Evolutionary conservation across 208 protist genomes (phyloP).

Genomic region (Leptomonas pyrrhocoris): DNA sequence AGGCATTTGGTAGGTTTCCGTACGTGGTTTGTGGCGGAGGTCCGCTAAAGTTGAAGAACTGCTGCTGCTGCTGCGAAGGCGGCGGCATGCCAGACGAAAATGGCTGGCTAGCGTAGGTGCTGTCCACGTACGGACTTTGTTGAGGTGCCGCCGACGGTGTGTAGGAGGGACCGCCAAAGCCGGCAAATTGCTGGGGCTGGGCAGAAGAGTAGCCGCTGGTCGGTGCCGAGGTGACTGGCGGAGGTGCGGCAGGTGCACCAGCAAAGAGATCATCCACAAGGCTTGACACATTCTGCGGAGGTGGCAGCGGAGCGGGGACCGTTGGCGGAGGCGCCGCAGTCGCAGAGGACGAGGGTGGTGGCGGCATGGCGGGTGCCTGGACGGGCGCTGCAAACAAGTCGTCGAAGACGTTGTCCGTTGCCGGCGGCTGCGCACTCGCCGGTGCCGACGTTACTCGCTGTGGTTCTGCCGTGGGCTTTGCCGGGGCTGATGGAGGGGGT

Average conservation of each 20-base stretch:
- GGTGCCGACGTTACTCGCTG: conserved; percentile 1
- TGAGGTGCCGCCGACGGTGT: background rate
- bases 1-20: background rate
- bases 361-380: conserved; percentile 16
- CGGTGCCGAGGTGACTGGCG: background rate
- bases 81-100: conserved; percentile 7
- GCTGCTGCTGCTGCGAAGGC: background rate
- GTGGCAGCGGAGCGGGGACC: background rate
- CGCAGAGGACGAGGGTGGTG: background rate
- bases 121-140: conserved; percentile 2
- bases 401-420: conserved; percentile 48
- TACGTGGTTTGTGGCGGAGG: background rate
- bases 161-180: conserved; percentile 1
- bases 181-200: conserved; percentile 6
- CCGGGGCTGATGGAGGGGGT: conserved; percentile 1
- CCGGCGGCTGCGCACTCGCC: conserved; percentile 4
- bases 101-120: background rate
- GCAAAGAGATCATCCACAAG: conserved; percentile 40
- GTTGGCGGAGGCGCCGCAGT: background rate
- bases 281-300: conserved; percentile 15
- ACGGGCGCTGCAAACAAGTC: conserved; percentile 52
- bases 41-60: conserved; percentile 12
- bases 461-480: background rate
- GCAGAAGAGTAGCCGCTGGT: conserved; percentile 6
- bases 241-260: conserved; percentile 3